phyloP scores from a whole-genome alignment of 2,329 filamentous ascomycete genomes.

The Diaporthe humulicola region DNA sequence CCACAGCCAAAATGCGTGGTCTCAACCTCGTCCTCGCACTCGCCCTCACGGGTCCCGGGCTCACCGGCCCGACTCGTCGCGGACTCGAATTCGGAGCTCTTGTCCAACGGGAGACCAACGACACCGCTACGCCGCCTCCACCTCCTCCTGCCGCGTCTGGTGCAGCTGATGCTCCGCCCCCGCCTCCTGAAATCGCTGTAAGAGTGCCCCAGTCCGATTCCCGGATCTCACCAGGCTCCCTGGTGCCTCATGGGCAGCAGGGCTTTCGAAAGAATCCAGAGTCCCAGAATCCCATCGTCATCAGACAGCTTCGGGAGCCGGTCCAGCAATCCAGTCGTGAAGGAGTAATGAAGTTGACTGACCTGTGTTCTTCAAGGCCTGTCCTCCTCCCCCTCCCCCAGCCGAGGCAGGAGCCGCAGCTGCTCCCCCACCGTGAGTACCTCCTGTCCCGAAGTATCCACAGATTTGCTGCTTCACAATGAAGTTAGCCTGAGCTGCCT shows the following conservation, averaged over 20 bases:
- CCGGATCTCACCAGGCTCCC: not conserved
- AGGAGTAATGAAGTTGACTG: not conserved
- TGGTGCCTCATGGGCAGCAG: not conserved
- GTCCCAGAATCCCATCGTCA: not conserved
- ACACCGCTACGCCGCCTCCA: not conserved
- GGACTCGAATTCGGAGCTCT: constrained; percentile 1
- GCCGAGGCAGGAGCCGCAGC: not conserved
- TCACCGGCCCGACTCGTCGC: constrained; percentile 8
- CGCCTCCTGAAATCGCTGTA: constrained; percentile 2
- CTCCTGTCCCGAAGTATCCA: not conserved
- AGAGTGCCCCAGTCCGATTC: not conserved
- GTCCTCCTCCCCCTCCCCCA: constrained; percentile 5
- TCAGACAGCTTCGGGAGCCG: not conserved
- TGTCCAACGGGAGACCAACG: not conserved
- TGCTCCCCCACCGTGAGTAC: constrained; percentile 6
- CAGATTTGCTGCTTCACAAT: not conserved
- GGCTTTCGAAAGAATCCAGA: not conserved
- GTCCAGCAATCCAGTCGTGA: not conserved
- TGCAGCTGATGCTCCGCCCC: not conserved
- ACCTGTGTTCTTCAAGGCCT: constrained; percentile 2
- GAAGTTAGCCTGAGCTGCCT: not conserved
- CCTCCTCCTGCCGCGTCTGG: constrained; percentile 3
- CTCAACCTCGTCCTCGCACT: not conserved
- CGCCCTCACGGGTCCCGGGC: not conserved
- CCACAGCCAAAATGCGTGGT: constrained; percentile 8